Conservation (phyloP, 2,329 filamentous ascomycete species). For the Acephala macrosclerotiorum region DNA sequence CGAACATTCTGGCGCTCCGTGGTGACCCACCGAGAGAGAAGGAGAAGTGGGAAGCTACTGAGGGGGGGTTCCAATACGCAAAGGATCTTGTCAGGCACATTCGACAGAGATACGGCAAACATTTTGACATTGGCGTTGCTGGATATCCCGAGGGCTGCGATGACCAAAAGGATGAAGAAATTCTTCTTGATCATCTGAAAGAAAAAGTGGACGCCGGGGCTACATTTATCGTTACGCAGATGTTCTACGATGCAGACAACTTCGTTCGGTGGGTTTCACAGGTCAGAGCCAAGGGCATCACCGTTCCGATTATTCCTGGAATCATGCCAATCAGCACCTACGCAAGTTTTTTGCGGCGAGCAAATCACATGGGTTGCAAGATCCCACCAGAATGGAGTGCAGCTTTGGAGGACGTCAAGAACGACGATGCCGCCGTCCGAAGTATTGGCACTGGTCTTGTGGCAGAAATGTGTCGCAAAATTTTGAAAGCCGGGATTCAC, state of each 20-base stretch:
- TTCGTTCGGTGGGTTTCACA: slow-evolving; percentile 91
- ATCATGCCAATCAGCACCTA: slow-evolving; percentile 97
- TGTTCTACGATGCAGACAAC: slow-evolving; percentile 98
- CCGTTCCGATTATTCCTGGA: slow-evolving; percentile 81
- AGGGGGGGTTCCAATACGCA: slow-evolving; percentile 90
- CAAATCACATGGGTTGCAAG: slow-evolving; percentile 88
- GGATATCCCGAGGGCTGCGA: slow-evolving; percentile 97
- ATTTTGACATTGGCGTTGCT: slow-evolving; percentile 97
- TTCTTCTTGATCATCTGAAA: slow-evolving; percentile 90
- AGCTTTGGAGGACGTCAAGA: slow-evolving; percentile 90
- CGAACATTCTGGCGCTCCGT: slow-evolving; percentile 92
- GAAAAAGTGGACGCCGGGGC: slow-evolving; percentile 96
- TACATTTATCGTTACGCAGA: slow-evolving; percentile 95
- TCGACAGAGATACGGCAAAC: slow-evolving; percentile 77
- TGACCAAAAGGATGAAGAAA: slow-evolving; percentile 86
- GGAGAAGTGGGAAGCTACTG: slow-evolving; percentile 89
- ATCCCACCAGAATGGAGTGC: slow-evolving; percentile 84
- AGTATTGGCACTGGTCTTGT: slow-evolving; percentile 89
- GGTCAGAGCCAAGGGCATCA: slow-evolving; percentile 85
- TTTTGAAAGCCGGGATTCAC: slow-evolving; percentile 79
- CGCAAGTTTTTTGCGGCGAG: slow-evolving; percentile 87
- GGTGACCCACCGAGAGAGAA: slow-evolving; percentile 94
- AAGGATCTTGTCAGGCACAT: slow-evolving; percentile 85
- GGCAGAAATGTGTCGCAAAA: slow-evolving; percentile 86
- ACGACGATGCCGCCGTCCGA: slow-evolving; percentile 91